Base-by-base conservation (phyloP, 1,139 yeast species). In the Casaregolazyma lundiana region DNA sequence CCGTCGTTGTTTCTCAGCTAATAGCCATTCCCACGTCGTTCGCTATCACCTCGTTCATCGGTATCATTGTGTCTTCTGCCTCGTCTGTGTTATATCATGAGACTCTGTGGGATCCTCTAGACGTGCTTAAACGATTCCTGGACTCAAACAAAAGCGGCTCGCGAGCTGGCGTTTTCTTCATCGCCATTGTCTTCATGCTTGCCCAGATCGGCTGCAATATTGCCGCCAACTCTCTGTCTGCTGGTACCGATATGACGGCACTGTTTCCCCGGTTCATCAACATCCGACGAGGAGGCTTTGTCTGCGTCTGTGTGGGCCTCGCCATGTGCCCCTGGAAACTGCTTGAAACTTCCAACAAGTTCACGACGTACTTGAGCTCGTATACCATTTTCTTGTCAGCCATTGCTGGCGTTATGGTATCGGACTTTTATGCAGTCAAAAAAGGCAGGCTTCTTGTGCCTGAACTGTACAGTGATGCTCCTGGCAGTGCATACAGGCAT, bases 201-300 rank as follows among this genome's bases (percentile, higher is more conserved):
- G 95, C 96, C 15, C 96, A 88, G 67, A 70, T 87, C 53, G 96
- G 96, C 63, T 84, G 95, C n/a, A 89, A 89, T 62, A 84, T 89
- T 53, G 80, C 94, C 34, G 96, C 96, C 11, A 89, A 89, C 67
- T 83, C 95, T 3, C 71, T 89, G 46, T 81, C 95, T 3, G 92
- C 94, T 45, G 96, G 96, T 62, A 88, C 95, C 3, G 97, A 89
- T 67, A 78, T 87, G 69, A 78, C 96, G 11, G 95, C 96, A 1
- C 63, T 89, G 54, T 64, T 86, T 43, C 96, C 97, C 34, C 73
- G 82, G 50, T 87, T 72, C 65, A 71, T 89, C 61, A 87, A 83
- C 67, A 88, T 89, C 58, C 76, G 95, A 65, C 80, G 97, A 55
- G 87, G 87, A 58, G 83, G 89, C 2, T 84, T 80, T 60, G 68